Conservation (phyloP, 2,329 filamentous ascomycete species). For the Diaporthe ilicicola region DNA sequence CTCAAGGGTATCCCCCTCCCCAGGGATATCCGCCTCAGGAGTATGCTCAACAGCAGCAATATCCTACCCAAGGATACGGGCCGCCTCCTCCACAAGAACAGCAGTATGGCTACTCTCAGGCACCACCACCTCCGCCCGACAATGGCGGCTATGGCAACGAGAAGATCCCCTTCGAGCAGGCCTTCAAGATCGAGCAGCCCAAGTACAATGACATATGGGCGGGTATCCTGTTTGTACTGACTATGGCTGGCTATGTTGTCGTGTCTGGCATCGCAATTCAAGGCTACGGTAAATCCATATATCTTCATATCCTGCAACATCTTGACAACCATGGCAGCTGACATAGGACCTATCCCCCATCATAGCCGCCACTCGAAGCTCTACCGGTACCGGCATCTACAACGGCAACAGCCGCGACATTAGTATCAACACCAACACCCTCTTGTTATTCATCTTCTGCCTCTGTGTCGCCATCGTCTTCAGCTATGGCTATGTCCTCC, state of each 20-base stretch:
- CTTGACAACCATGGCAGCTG: not conserved
- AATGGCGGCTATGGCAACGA: slow-evolving; percentile 41
- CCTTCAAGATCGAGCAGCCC: slow-evolving; percentile 83
- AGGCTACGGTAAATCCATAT: slow-evolving; percentile 65
- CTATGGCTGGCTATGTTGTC: slow-evolving; percentile 70
- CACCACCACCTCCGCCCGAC: slow-evolving; percentile 30
- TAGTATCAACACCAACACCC: slow-evolving; percentile 80
- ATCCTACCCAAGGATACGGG: slow-evolving; percentile 22
- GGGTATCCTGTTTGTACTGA: slow-evolving; percentile 65
- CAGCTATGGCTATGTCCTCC: slow-evolving; percentile 79
- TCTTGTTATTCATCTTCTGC: slow-evolving; percentile 85
- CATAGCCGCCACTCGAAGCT: slow-evolving; percentile 59
- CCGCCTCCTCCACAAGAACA: slow-evolving; percentile 22
- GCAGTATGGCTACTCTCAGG: slow-evolving; percentile 22
- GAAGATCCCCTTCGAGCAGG: slow-evolving; percentile 75
- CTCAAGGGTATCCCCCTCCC: slow-evolving; percentile 4
- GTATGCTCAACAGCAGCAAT: slow-evolving; percentile 15
- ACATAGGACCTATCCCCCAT: slow-evolving; percentile 3
- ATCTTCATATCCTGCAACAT: not conserved
- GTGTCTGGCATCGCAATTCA: slow-evolving; percentile 80
- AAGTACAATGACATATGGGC: slow-evolving; percentile 95
- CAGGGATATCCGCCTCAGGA: slow-evolving; percentile 27
- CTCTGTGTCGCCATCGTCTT: slow-evolving; percentile 77
- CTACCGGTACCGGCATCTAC: slow-evolving; percentile 79
- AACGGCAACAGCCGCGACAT: slow-evolving; percentile 67